Evolutionary conservation across 768 basidiomycete species (phyloP).

Genomic region (Crucibulum laeve): DNA sequence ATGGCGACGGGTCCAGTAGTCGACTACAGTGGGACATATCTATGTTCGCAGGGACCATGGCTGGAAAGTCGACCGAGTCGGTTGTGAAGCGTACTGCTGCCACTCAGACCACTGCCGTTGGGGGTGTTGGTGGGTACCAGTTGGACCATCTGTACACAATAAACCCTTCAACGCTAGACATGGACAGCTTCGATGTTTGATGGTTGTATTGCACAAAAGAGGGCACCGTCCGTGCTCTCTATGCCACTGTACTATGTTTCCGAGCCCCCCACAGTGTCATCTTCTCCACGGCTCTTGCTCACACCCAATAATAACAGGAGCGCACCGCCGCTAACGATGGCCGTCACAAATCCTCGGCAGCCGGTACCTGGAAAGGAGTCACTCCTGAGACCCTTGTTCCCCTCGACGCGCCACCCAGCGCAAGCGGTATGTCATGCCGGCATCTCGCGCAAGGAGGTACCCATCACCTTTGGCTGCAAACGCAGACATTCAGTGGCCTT

Average conservation of each 20-base stretch:
- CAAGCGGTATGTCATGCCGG: slow-evolving; percentile 56
- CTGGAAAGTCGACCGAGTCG: too few species aligned
- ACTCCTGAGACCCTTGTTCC: slow-evolving; percentile 60
- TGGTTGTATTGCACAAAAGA: slow-evolving; percentile 16
- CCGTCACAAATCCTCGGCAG: slow-evolving; percentile 36
- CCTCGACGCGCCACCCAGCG: slow-evolving; percentile 68
- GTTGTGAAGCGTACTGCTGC: too few species aligned
- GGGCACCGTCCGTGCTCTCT: neutral
- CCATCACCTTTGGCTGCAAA: slow-evolving; percentile 62
- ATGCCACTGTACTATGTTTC: neutral
- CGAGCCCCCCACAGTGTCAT: neutral
- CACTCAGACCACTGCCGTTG: too few species aligned
- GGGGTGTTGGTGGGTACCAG: too few species aligned
- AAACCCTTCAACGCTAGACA: slow-evolving; percentile 46
- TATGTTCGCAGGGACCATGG: too few species aligned
- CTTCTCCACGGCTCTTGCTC: neutral
- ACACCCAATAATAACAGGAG: neutral
- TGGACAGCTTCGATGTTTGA: slow-evolving; percentile 32
- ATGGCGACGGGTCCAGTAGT: too few species aligned
- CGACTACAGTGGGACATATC: too few species aligned
- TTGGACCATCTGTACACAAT: too few species aligned
- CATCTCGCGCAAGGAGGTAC: slow-evolving; percentile 73
- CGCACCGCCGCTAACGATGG: neutral
- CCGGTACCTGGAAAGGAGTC: slow-evolving; percentile 70
- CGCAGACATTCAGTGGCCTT: slow-evolving; percentile 43